These are phyloP conservation scores for Metarhizium guizhouense DNA, from an alignment of 2,329 filamentous ascomycete genomes.

Conservation along the genomic window DNA sequence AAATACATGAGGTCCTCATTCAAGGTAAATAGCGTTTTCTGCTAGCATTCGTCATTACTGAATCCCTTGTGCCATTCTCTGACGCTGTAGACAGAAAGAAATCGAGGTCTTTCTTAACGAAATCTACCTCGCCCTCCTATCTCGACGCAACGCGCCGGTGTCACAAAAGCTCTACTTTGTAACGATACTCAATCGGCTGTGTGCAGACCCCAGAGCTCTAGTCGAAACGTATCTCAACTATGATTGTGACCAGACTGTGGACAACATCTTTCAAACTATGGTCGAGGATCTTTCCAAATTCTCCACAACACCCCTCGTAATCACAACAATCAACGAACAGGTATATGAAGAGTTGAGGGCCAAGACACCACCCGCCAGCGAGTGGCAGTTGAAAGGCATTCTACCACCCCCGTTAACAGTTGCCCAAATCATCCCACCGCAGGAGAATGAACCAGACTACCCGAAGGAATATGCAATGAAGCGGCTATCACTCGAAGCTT, in stretches of 20 bases:
- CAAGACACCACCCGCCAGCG: constrained; percentile 50
- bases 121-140: constrained; percentile 87
- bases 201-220: constrained; percentile 74
- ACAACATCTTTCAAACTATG: constrained; percentile 94
- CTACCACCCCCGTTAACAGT: constrained; percentile 81
- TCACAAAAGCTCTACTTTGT: constrained; percentile 93
- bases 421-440: constrained; percentile 56
- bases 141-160: constrained; percentile 74
- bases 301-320: constrained; percentile 66
- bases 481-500: constrained; percentile 74
- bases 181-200: constrained; percentile 73
- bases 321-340: constrained; percentile 72
- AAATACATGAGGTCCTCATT: constrained; percentile 88
- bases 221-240: constrained; percentile 98
- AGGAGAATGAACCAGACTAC: constrained; percentile 58
- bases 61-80: constrained; percentile 10
- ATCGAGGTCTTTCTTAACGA: constrained; percentile 97
- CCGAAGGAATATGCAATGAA: constrained; percentile 90
- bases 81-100: constrained; percentile 58
- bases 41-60: background rate
- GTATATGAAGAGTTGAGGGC: constrained; percentile 72
- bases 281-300: constrained; percentile 91
- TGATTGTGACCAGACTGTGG: constrained; percentile 88
- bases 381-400: constrained; percentile 83
- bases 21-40: constrained; percentile 53